These are phyloP conservation scores for Populus hybrid DNA, from an alignment of 441 rosid species.

Conservation along the genomic window DNA sequence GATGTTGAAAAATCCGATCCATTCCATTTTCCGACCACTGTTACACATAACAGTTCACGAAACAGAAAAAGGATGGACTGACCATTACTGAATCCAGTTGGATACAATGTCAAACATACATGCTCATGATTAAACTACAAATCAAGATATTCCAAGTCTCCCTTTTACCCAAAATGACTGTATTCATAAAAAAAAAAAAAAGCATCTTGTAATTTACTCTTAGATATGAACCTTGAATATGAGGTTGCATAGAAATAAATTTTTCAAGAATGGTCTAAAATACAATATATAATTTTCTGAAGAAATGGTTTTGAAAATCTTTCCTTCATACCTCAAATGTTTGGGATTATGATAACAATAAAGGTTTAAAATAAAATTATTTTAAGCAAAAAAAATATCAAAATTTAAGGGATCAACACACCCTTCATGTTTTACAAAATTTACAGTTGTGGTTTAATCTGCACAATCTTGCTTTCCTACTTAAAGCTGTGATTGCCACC, in stretches of 20 bases:
- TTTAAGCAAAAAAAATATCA: too few species aligned
- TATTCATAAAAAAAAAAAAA: too few species aligned
- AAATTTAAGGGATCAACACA: too few species aligned
- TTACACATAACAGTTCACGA: not conserved
- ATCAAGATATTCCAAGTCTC: not conserved
- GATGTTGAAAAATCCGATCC: not conserved
- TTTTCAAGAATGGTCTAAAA: not conserved
- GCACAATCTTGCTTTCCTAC: not conserved
- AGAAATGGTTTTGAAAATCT: not conserved
- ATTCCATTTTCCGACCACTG: not conserved
- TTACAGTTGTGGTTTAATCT: not conserved
- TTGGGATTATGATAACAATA: too few species aligned
- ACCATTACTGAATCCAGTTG: not conserved
- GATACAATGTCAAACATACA: not conserved
- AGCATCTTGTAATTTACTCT: too few species aligned
- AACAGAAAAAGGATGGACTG: not conserved
- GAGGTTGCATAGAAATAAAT: not conserved
- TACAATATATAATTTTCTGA: too few species aligned
- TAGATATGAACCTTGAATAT: not conserved
- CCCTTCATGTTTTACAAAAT: too few species aligned
- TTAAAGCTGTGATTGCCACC: not conserved
- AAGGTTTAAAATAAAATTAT: too few species aligned
- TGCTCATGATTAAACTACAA: not conserved
- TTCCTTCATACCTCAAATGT: too few species aligned
- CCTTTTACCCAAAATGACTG: not conserved